Percentiles rank a stretch among this genome's conserved stretches.
phyloP scores from a whole-genome alignment of 2,329 filamentous ascomycete genomes.

The Helotiales sp. region DNA sequence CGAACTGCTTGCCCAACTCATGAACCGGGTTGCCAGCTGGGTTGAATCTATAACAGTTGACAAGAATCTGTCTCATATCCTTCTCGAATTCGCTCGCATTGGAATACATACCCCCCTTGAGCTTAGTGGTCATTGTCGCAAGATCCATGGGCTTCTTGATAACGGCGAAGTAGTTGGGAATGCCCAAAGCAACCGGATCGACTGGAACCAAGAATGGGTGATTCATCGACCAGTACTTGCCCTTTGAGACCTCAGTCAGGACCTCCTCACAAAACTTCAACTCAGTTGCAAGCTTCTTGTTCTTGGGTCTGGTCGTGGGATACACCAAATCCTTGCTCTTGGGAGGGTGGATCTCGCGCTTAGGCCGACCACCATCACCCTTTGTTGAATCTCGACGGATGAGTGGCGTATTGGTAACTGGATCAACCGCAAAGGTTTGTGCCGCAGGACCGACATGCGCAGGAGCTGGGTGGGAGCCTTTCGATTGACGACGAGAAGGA shows the following conservation, averaged over 20 bases:
- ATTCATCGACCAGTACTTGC: conserved; percentile 71
- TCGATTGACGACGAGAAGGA: conserved; percentile 47
- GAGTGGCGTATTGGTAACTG: conserved; percentile 73
- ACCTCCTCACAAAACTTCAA: conserved; percentile 88
- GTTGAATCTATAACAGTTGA: conserved; percentile 94
- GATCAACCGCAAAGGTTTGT: conserved; percentile 75
- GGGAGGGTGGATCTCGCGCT: conserved; percentile 91
- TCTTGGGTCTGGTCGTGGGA: conserved; percentile 80
- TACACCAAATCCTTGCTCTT: conserved; percentile 93
- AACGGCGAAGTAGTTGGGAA: conserved; percentile 89
- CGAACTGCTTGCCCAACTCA: conserved; percentile 70
- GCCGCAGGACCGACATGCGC: conserved; percentile 47
- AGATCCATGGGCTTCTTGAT: conserved; percentile 99
- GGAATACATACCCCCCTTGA: conserved; percentile 78
- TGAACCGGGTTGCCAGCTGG: conserved; percentile 77
- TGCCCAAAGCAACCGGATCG: conserved; percentile 91
- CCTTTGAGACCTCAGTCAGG: conserved; percentile 75
- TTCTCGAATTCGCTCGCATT: conserved; percentile 84
- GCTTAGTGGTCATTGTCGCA: conserved; percentile 76
- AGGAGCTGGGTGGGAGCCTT: conserved; percentile 42
- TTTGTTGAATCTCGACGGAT: conserved; percentile 86
- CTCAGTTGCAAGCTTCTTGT: conserved; percentile 87
- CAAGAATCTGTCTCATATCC: conserved; percentile 81
- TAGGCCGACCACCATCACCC: conserved; percentile 78
- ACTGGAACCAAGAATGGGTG: conserved; percentile 82